Base-by-base conservation (phyloP, 352 stramenopile genomes). In the Globisporangium cystogenes region DNA sequence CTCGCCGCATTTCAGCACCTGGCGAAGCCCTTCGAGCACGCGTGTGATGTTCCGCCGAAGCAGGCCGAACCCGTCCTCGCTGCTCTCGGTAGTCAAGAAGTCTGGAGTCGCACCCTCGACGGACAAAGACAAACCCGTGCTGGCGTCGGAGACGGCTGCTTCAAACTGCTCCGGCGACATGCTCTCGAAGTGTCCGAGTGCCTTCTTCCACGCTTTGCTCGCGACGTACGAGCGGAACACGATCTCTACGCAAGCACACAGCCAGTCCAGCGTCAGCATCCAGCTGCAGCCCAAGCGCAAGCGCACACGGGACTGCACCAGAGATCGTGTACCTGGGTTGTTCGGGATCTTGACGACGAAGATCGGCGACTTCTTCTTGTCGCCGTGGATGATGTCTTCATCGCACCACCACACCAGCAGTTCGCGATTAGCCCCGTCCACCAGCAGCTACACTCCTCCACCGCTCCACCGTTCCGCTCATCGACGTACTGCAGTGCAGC, bases 121-220 rank as follows among this genome's bases (percentile, higher is more conserved):
- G 20, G 62, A 54, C 5, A 18, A 4, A 35, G 62, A 54, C 5
- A 18, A 4, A 35, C 41, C 10, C n/a, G 47, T 10, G 12, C 31
- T 33, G 20, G 68, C 68, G 10, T 62, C 60, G 7, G 50, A 57
- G 14, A 81, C 57, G 12, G 75, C 40, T 8, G 40, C 33, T 40
- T 67, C 46, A 24, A 91, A 57, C 43, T 91, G 67, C 23, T 88
- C 70, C 11, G 52, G 42, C 18, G 64, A 56, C n/a, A 91, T 57
- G 24, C 65, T 75, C 40, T 84, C 69, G n/a, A 91, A 88, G 59
- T 91, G 76, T 5, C 67, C 55, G 2, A 93, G 52, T 36, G 83
- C 81, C 55, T 91, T 90, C 33, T 87, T 90, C 83, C 83, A 93
- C 12, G 83, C 83, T 65, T 89, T 91, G 50, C 59, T 85, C 20